Evolutionary conservation across 148 eudicot genomes (phyloP).

Genomic region (Salicornia ramosissima): DNA sequence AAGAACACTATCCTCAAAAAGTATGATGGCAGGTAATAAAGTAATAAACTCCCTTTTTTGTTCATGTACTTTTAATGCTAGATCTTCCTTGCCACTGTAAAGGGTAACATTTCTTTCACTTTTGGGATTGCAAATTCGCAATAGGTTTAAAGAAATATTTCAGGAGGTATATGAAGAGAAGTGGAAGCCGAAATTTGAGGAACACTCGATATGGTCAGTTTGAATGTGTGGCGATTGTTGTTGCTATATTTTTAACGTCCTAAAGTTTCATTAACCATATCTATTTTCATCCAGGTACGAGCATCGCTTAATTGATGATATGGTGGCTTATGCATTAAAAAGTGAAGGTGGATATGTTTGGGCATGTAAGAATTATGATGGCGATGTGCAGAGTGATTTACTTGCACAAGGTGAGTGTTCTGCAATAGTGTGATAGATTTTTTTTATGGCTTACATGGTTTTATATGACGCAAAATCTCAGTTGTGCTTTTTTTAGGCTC

Average conservation of each 20-base stretch:
- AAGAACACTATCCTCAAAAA: conserved; percentile 92
- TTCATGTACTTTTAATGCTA: background rate
- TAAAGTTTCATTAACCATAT: background rate
- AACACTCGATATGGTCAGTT: conserved; percentile 69
- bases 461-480: background rate
- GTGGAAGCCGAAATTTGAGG: conserved; percentile 83
- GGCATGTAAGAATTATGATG: conserved; percentile 98
- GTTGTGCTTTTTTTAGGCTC: background rate
- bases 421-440: background rate
- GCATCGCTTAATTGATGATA: conserved; percentile 93
- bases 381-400: conserved; percentile 97
- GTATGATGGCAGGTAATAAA: conserved; percentile 78
- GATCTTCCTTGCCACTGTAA: background rate
- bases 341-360: conserved; percentile 97
- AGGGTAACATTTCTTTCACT: background rate
- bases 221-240: background rate
- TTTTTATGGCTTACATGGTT: background rate
- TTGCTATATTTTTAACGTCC: background rate
- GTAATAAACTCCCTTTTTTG: background rate
- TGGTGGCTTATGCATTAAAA: conserved; percentile 96
- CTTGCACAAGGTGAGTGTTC: conserved; percentile 72
- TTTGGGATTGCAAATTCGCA: conserved; percentile 16
- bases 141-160: conserved; percentile 90
- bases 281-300: conserved; percentile 57
- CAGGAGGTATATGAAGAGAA: conserved; percentile 79